Percentiles rank a stretch among this genome's conserved stretches.
phyloP scores from a whole-genome alignment of 768 basidiomycete species.

The Phaffia australis region DNA sequence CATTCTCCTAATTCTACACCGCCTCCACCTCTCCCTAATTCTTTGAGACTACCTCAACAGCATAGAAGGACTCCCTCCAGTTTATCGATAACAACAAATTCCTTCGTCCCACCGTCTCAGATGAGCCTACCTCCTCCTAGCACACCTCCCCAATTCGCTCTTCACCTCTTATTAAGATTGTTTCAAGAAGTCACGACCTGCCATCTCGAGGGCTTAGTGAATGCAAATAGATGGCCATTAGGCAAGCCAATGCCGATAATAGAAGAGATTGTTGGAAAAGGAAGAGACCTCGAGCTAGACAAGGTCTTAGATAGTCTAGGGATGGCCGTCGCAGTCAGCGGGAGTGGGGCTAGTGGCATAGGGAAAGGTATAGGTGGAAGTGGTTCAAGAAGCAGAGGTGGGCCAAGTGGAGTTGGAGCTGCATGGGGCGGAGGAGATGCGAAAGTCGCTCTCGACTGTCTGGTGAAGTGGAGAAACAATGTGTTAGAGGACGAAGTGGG shows the following conservation, averaged over 20 bases:
- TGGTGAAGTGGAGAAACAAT: slow-evolving; percentile 36
- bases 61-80: slow-evolving; percentile 4
- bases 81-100: slow-evolving; percentile 8
- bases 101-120: slow-evolving; percentile 4
- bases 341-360: slow-evolving; percentile 73
- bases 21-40: slow-evolving; percentile 15
- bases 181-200: slow-evolving; percentile 26
- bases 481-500: slow-evolving; percentile 61
- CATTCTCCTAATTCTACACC: too few relatives aligned
- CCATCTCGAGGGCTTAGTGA: slow-evolving; percentile 31
- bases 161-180: slow-evolving; percentile 27
- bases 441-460: slow-evolving; percentile 16
- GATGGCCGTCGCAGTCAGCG: slow-evolving; percentile 46
- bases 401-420: background rate
- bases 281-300: slow-evolving; percentile 69
- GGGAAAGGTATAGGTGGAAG: slow-evolving; percentile 62
- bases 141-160: slow-evolving; percentile 23
- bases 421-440: slow-evolving; percentile 7
- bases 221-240: slow-evolving; percentile 55
- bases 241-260: slow-evolving; percentile 41
- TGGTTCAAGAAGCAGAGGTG: background rate
- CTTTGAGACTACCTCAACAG: slow-evolving; percentile 4
- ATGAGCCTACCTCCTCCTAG: slow-evolving; percentile 22
- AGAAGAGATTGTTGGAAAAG: slow-evolving; percentile 55
- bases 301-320: slow-evolving; percentile 69